Conservation (phyloP, 345 rosid genomes). For the Kandelia obovata region DNA sequence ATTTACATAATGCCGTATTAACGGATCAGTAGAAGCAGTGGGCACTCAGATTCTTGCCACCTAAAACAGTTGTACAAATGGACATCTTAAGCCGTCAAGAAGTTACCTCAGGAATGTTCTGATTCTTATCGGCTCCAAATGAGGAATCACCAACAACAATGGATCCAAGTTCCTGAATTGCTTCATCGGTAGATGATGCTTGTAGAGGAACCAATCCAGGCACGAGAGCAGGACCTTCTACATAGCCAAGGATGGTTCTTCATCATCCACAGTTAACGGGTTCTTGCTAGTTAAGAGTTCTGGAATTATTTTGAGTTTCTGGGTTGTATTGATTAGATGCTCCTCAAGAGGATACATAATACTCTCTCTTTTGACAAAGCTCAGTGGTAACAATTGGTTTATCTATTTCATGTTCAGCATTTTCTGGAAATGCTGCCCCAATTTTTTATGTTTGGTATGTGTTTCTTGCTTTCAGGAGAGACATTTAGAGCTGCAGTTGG, state of each 20-base stretch:
- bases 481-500: conserved; percentile 1
- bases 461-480: not conserved
- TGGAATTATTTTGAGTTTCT: not conserved
- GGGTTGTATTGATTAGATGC: not conserved
- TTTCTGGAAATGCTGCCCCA: not conserved
- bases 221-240: conserved; percentile 15
- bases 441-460: not conserved
- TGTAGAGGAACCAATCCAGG: conserved; percentile 17
- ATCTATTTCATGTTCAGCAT: conserved; percentile 9
- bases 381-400: conserved; percentile 6
- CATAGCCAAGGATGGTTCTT: conserved; percentile 7
- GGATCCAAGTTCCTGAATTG: conserved; percentile 17
- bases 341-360: not conserved
- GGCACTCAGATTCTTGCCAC: not conserved
- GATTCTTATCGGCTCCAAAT: conserved; percentile 4
- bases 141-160: conserved; percentile 1
- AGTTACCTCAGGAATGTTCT: conserved; percentile 1
- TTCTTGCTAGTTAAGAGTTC: not conserved
- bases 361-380: not conserved
- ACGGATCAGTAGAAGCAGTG: not conserved
- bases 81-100: conserved; percentile 2
- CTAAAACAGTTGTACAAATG: not conserved
- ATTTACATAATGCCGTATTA: not conserved
- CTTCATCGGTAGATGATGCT: conserved; percentile 8
- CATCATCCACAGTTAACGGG: conserved; percentile 2